Evolutionary conservation across 305 asterid species (phyloP).

Genomic region (Plantago lanceolata): DNA sequence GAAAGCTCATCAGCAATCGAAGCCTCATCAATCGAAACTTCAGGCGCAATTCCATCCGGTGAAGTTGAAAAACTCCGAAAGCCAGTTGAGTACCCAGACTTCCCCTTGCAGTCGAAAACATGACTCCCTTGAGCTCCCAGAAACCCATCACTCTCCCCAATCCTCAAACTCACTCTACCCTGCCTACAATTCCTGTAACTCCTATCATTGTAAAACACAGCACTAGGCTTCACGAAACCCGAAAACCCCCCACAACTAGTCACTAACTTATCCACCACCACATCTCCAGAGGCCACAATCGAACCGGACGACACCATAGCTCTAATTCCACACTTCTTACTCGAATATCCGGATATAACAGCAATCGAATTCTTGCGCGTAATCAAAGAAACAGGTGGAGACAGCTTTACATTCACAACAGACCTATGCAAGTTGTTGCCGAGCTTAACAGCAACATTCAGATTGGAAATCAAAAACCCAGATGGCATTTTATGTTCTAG

Average conservation of each 20-base stretch:
- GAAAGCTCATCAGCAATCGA: conserved; percentile 37
- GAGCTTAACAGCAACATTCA: conserved; percentile 35
- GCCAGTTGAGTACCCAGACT: conserved; percentile 17
- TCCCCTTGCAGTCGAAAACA: conserved; percentile 23
- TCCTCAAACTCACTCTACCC: conserved; percentile 43
- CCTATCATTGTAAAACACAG: conserved; percentile 41
- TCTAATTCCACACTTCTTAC: conserved; percentile 15
- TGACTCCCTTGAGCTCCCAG: conserved; percentile 27
- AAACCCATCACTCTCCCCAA: conserved; percentile 21
- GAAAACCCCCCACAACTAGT: conserved; percentile 44
- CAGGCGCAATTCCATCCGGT: conserved; percentile 41
- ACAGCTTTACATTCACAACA: conserved; percentile 28
- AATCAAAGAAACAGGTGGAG: conserved; percentile 26
- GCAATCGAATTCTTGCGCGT: conserved; percentile 10
- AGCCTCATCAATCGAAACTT: conserved; percentile 40
- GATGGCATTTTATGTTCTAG: conserved; percentile 38
- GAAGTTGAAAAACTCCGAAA: conserved; percentile 40
- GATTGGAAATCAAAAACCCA: conserved; percentile 44
- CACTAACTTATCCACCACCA: conserved; percentile 42
- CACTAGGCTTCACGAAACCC: conserved; percentile 43
- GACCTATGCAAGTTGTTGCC: conserved; percentile 38
- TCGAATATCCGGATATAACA: conserved; percentile 19
- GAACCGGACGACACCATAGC: conserved; percentile 56
- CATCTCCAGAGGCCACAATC: conserved; percentile 46
- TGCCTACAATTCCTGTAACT: conserved; percentile 32